Evolutionary conservation across 805 yeast species (phyloP).

Genomic region (Metschnikowia aberdeeniae): DNA sequence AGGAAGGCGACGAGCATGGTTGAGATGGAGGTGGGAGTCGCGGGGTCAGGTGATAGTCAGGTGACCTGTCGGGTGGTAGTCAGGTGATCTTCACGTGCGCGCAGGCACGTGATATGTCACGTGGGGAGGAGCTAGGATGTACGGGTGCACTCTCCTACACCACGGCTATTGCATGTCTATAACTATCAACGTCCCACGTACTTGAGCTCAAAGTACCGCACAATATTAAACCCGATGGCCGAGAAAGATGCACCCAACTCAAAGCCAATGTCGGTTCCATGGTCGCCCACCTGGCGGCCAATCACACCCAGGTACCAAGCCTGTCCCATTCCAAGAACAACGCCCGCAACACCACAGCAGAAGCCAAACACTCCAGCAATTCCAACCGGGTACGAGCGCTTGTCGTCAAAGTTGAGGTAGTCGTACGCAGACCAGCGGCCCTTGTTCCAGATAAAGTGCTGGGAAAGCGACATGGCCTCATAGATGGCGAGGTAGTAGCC

Average conservation of each 20-base stretch:
- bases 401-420: constrained; percentile 56
- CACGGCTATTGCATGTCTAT: too few relatives aligned
- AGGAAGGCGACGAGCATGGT: not conserved
- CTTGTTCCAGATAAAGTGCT: constrained; percentile 75
- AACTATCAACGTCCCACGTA: constrained; percentile 53
- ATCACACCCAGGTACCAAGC: constrained; percentile 77
- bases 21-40: not conserved
- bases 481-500: constrained; percentile 90
- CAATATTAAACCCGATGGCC: constrained; percentile 52
- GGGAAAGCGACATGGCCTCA: constrained; percentile 68
- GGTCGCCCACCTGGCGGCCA: constrained; percentile 54
- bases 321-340: constrained; percentile 83
- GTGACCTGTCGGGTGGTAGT: too few relatives aligned
- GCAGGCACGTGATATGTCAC: too few relatives aligned
- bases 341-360: constrained; percentile 82
- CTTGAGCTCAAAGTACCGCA: constrained; percentile 65
- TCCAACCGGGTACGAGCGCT: constrained; percentile 65
- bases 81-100: too few relatives aligned
- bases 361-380: constrained; percentile 73
- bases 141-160: too few relatives aligned
- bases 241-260: constrained; percentile 70
- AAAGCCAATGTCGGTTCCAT: constrained; percentile 86
- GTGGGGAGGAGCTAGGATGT: too few relatives aligned
- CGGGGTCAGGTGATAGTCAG: too few relatives aligned
- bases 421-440: constrained; percentile 60